Percentiles rank a stretch among this genome's conserved stretches.
Conservation (phyloP, 176 grass and related monocot genomes). For the Cenchrus purpureus region DNA sequence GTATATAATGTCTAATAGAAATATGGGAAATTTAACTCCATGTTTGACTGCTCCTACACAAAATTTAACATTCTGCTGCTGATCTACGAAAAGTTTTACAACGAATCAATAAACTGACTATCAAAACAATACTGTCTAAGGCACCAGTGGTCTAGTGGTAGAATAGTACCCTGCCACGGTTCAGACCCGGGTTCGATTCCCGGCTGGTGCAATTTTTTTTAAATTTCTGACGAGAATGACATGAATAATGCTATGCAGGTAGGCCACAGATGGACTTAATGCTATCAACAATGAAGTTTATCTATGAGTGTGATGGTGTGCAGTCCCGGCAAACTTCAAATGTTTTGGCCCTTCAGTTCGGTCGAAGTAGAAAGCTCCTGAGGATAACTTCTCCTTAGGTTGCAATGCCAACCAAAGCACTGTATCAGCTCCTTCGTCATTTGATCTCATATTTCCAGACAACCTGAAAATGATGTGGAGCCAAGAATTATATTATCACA, state of each 20-base stretch:
- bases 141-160: constrained; percentile 89
- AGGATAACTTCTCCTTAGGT: constrained; percentile 67
- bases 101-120: too few relatives aligned
- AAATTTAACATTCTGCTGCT: neutral
- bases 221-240: neutral
- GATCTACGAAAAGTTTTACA: neutral
- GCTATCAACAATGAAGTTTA: constrained; percentile 55
- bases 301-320: constrained; percentile 55
- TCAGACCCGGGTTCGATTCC: constrained; percentile 73
- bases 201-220: constrained; percentile 45
- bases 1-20: neutral
- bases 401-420: constrained; percentile 84
- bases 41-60: neutral
- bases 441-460: constrained; percentile 78
- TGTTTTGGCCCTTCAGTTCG: constrained; percentile 79
- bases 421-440: constrained; percentile 72
- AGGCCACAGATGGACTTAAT: constrained; percentile 54
- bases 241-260: neutral
- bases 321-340: constrained; percentile 72
- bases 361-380: constrained; percentile 92
- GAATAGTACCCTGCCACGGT: constrained; percentile 89
- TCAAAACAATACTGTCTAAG: neutral
- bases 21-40: neutral
- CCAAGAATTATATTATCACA: neutral
- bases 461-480: constrained; percentile 47